Percentiles rank a stretch among this genome's conserved stretches.
These are phyloP conservation scores for Cyclanthera cordifolia DNA, from an alignment of 306 rosid species.

Conservation along the genomic window DNA sequence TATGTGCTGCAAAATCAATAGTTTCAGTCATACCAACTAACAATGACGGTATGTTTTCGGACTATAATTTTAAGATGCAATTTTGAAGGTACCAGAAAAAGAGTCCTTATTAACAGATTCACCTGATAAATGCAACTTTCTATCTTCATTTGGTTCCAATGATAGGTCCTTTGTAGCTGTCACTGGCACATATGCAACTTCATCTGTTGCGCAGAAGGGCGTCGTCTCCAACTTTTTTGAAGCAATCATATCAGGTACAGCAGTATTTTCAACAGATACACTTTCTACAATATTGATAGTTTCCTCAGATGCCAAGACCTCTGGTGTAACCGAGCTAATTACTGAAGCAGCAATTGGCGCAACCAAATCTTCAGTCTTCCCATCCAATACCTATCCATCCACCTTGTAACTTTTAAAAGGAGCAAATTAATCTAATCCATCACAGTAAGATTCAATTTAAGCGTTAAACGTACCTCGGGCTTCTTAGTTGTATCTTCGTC, in stretches of 20 bases:
- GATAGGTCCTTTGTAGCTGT: constrained; percentile 16
- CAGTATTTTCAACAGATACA: constrained; percentile 1
- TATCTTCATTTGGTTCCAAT: constrained; percentile 19
- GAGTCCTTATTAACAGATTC: background rate
- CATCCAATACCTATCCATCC: constrained; percentile 15
- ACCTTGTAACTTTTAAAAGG: background rate
- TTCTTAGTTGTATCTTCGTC: constrained; percentile 18
- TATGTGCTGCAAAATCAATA: constrained; percentile 23
- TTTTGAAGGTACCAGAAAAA: background rate
- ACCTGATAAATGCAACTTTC: background rate
- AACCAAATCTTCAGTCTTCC: constrained; percentile 16
- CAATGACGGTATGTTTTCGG: constrained; percentile 10
- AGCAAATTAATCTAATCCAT: background rate
- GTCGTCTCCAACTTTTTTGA: constrained; percentile 1
- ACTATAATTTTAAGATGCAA: background rate
- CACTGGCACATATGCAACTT: background rate
- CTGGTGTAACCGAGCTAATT: background rate
- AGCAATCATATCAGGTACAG: constrained; percentile 1
- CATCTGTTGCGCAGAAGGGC: background rate
- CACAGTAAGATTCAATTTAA: background rate
- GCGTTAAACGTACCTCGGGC: background rate
- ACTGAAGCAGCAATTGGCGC: constrained; percentile 1
- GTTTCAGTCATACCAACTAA: constrained; percentile 19
- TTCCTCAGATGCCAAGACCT: constrained; percentile 3
- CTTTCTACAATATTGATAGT: constrained; percentile 6